Evolutionary conservation across 2,329 filamentous ascomycete genomes (phyloP).

Genomic region (Coleophoma crateriformis): DNA sequence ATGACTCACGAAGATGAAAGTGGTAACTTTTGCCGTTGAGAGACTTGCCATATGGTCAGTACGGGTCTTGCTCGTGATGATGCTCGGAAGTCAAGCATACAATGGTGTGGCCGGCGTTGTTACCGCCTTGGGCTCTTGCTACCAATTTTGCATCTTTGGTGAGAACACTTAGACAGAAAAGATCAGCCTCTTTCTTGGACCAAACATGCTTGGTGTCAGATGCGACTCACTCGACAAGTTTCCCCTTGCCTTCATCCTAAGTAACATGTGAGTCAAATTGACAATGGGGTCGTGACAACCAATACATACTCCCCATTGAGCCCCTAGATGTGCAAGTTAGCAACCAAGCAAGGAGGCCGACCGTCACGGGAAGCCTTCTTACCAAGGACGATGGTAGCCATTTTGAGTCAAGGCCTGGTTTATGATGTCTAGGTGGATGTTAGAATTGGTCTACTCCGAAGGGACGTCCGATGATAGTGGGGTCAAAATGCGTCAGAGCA

Average conservation of each 20-base stretch:
- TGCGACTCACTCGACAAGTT: neutral
- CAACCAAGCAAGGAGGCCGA: no score
- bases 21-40: constrained; percentile 8
- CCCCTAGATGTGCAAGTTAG: neutral
- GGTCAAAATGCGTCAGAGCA: no score
- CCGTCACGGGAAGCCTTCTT: no score
- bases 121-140: constrained; percentile 42
- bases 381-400: neutral
- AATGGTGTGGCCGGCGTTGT: constrained; percentile 41
- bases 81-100: no score
- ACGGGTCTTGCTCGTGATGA: neutral
- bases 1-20: constrained; percentile 37
- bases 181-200: neutral
- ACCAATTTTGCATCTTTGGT: neutral
- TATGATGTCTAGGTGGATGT: no score
- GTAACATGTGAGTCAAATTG: neutral
- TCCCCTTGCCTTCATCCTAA: neutral
- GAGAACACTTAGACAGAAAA: neutral
- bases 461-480: no score
- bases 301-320: neutral
- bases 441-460: no score
- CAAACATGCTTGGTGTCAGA: no score
- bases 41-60: neutral
- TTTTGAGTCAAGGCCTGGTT: neutral
- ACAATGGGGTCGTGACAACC: no score